Base-by-base conservation (phyloP, 2,329 filamentous ascomycete genomes). In the Zarea fungicola region DNA sequence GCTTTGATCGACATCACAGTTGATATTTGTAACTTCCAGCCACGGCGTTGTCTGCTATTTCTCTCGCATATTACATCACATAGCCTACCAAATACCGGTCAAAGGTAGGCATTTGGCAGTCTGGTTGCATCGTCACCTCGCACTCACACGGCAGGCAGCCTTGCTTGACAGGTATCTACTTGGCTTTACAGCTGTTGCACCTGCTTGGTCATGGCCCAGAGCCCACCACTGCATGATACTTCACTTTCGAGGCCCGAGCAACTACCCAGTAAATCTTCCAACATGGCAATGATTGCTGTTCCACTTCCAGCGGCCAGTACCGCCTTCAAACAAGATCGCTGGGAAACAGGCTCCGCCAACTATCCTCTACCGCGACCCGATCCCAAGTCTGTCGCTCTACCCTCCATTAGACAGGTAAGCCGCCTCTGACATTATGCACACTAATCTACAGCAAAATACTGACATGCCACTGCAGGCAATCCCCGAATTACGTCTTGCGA, bases 371-470 rank as follows among this genome's bases (percentile, higher is more conserved):
- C 65, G 40, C 65, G 64, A 48, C 57, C 58, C 16, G 70, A 75
- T 46, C 59, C 60, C n/a, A 66, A 70, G 52, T 61, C 63, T 50
- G 59, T 75, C 25, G 68, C 69, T 29, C 65, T 80, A 19, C 77
- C 77, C 18, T 74, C 77, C 2, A 77, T 80, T 42, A 68, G 73
- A 55, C 72, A 77, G 72, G 76, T 78, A 71, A 49, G 13, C 16
- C 4, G 14, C 19, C 29, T 18, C 5, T 21, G 11, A 5, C 16
- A 5, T 36, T 3, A 34, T 34, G 6, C 7, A 48, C 11, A 28
- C 8, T 18, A 10, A 13, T 11, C 4, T 3, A 13, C 10, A 6
- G 21, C 35, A 19, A 10, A 13, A 5, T 23, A 29, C 60, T 65
- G 52, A 66, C 49, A 18, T 18, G 6, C 31, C 26, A n/a, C 18